phyloP scores from a whole-genome alignment of 179 eudicot genomes.

The Amaranthus tricolor region DNA sequence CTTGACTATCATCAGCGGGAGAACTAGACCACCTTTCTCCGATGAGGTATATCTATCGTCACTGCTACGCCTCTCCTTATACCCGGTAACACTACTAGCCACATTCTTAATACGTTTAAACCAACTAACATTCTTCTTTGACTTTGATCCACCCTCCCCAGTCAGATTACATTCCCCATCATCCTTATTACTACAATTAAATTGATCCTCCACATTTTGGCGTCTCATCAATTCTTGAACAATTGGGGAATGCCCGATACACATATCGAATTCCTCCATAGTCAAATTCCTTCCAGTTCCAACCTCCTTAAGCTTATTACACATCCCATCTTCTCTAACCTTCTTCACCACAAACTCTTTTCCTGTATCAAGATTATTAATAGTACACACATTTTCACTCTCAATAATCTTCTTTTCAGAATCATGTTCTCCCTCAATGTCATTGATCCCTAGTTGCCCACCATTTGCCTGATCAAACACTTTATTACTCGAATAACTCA shows the following conservation, averaged over 20 bases:
- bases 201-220: slow-evolving; percentile 64
- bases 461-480: slow-evolving; percentile 22
- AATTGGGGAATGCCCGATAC: slow-evolving; percentile 85
- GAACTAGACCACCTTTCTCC: slow-evolving; percentile 94
- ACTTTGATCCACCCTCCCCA: slow-evolving; percentile 50
- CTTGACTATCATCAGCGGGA: slow-evolving; percentile 93
- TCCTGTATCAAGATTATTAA: slow-evolving; percentile 84
- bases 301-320: slow-evolving; percentile 80
- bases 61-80: slow-evolving; percentile 67
- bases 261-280: slow-evolving; percentile 84
- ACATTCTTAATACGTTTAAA: slow-evolving; percentile 68
- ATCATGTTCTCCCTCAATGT: slow-evolving; percentile 16
- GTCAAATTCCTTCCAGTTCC: slow-evolving; percentile 87
- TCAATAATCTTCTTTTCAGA: slow-evolving; percentile 21
- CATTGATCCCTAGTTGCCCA: not conserved
- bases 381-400: slow-evolving; percentile 48
- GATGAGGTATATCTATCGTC: slow-evolving; percentile 88
- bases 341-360: slow-evolving; percentile 91
- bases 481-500: slow-evolving; percentile 7
- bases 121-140: slow-evolving; percentile 80
- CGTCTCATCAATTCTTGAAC: slow-evolving; percentile 93
- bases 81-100: slow-evolving; percentile 61
- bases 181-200: slow-evolving; percentile 24
- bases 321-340: slow-evolving; percentile 73
- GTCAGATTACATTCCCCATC: slow-evolving; percentile 35